Evolutionary conservation across 192 early-diverging fungal species (phyloP), one percentile per base, ranked within the genome.

Genomic region (Backusella psychrophila): DNA sequence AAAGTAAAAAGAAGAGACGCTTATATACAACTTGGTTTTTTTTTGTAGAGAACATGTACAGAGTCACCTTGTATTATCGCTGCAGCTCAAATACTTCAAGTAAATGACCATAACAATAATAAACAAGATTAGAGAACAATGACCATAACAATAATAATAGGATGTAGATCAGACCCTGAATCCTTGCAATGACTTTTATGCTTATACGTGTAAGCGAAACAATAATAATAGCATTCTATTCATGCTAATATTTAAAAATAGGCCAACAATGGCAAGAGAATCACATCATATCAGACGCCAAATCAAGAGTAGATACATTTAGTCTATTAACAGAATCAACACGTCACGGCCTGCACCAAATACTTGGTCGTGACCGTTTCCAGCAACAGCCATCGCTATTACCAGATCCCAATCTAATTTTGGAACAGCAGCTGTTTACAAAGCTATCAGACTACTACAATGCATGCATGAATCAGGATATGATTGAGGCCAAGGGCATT

Each of bases 161-260:
- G 86, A 85, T 29, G 84, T 93, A 75, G 88, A 91, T 77, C 76
- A 74, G 15, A 59, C 70, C 15, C 81, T 80, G 6, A 84, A 93
- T 79, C 89, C 90, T 15, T 93, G 91, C 49, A 72, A 85, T 29
- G 90, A 92, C 76, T 93, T 93, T 84, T 92, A 87, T 73, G 81
- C 84, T 63, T 92, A 85, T 73, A 82, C 79, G 34, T 88, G 90
- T 91, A 85, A 77, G 82, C 33, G 15, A 26, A 52, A 12, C 4
- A 46, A 14, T 6, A 66, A 49, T 6, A 21, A 39, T 1, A 42
- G n/a, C 9, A 26, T 69, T 49, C 23, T n/a, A n/a, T 15, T 44
- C 36, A 21, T 65, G 14, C 31, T 26, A 39, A 39, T 11, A 12
- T 39, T 39, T 39, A 39, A 66, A 66, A 21, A 33, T 71, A 89